Percentiles rank a stretch among this genome's conserved stretches.
Conservation (phyloP, 2,329 filamentous ascomycete genomes). For the Plectosphaerella cucumerina region DNA sequence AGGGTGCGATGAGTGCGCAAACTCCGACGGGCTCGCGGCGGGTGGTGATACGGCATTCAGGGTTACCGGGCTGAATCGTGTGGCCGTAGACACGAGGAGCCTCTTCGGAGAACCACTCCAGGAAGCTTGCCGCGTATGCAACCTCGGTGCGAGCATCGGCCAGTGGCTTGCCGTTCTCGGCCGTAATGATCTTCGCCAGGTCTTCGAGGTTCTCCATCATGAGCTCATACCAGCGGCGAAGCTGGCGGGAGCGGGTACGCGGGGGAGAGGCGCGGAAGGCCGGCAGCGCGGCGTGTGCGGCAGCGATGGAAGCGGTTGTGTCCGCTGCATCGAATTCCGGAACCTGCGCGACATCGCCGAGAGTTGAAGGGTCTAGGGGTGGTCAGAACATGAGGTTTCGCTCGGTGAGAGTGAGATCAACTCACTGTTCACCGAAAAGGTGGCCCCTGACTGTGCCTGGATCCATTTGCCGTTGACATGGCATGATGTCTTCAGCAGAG, state of each 20-base stretch:
- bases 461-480: constrained; percentile 80
- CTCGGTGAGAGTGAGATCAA: background rate
- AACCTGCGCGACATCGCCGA: constrained; percentile 63
- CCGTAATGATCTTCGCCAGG: constrained; percentile 62
- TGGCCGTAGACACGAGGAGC: constrained; percentile 56
- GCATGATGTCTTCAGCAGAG: constrained; percentile 64
- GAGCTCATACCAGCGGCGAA: constrained; percentile 64
- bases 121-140: constrained; percentile 54
- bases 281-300: constrained; percentile 60
- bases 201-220: constrained; percentile 64
- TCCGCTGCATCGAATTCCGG: constrained; percentile 70
- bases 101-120: constrained; percentile 63
- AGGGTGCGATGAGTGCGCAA: constrained; percentile 60
- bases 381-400: constrained; percentile 1
- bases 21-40: constrained; percentile 62
- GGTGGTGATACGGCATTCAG: constrained; percentile 45
- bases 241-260: constrained; percentile 53
- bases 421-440: constrained; percentile 64
- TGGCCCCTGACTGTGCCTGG: constrained; percentile 64
- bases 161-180: constrained; percentile 68
- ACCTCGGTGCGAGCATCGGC: constrained; percentile 56
- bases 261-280: constrained; percentile 57
- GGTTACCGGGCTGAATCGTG: constrained; percentile 54
- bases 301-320: constrained; percentile 64
- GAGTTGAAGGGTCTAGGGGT: constrained; percentile 64